Evolutionary conservation across 2,329 filamentous ascomycete genomes (phyloP).

Genomic region (Endoconidiophora polonica): DNA sequence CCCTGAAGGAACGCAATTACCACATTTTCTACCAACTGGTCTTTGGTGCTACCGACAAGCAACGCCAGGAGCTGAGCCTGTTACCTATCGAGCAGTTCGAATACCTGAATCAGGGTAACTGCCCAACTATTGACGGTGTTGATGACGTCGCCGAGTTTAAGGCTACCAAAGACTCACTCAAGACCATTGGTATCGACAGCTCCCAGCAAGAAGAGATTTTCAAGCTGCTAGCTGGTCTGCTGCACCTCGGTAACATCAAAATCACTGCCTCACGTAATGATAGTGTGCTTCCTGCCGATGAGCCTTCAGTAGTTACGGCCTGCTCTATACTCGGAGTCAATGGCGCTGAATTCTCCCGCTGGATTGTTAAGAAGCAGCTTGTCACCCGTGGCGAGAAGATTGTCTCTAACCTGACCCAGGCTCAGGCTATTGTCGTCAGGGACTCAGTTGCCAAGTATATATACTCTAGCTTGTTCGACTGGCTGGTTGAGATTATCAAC

Average conservation of each 20-base stretch:
- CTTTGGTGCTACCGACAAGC: slow-evolving; percentile 71
- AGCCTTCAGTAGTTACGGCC: slow-evolving; percentile 68
- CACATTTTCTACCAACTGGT: slow-evolving; percentile 98
- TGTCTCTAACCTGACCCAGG: slow-evolving; percentile 81
- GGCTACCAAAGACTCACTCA: slow-evolving; percentile 70
- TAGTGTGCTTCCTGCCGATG: slow-evolving; percentile 62
- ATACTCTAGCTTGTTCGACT: slow-evolving; percentile 96
- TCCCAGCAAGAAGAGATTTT: slow-evolving; percentile 72
- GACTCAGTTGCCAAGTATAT: slow-evolving; percentile 98
- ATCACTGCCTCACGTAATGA: slow-evolving; percentile 83
- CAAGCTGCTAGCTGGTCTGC: slow-evolving; percentile 70
- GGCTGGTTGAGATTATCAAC: slow-evolving; percentile 97
- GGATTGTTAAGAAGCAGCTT: slow-evolving; percentile 98
- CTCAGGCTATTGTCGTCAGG: slow-evolving; percentile 83
- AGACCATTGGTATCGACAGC: slow-evolving; percentile 67
- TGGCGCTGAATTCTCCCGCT: slow-evolving; percentile 74
- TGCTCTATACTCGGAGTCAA: slow-evolving; percentile 79
- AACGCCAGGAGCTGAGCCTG: slow-evolving; percentile 65
- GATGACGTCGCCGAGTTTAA: slow-evolving; percentile 91
- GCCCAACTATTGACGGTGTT: slow-evolving; percentile 80
- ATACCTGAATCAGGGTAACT: slow-evolving; percentile 89
- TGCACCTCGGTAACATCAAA: slow-evolving; percentile 93
- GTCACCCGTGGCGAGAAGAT: slow-evolving; percentile 96
- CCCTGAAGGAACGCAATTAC: slow-evolving; percentile 94
- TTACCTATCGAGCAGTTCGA: slow-evolving; percentile 79